Percentiles rank a stretch among this genome's conserved stretches.
Evolutionary conservation across 306 rosid genomes (phyloP).

Genomic region (Corylus heterophylla): DNA sequence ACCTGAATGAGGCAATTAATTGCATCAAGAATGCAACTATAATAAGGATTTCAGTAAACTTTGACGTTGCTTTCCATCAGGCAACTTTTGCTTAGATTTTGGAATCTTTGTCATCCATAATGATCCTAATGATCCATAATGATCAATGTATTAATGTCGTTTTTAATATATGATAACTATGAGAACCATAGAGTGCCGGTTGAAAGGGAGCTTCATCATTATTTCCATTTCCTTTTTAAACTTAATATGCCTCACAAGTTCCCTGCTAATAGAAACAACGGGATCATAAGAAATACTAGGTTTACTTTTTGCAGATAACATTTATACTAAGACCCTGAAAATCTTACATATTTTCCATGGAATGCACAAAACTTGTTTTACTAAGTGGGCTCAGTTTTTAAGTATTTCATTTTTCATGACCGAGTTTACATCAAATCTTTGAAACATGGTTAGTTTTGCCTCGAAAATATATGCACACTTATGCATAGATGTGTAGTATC

Average conservation of each 20-base stretch:
- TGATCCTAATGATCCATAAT: not conserved
- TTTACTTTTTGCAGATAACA: not conserved
- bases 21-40: conserved; percentile 13
- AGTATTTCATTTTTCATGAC: not conserved
- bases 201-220: not conserved
- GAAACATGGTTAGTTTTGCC: not conserved
- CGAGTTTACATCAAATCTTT: not conserved
- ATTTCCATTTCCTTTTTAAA: not conserved
- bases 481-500: not conserved
- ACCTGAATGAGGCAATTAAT: conserved; percentile 18
- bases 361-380: not conserved
- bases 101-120: not conserved
- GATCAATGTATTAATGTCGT: not conserved
- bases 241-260: no score
- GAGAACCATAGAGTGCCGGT: not conserved
- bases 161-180: not conserved
- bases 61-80: not conserved
- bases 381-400: not conserved
- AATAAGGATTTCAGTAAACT: conserved; percentile 4
- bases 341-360: not conserved
- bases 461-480: not conserved
- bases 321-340: no score
- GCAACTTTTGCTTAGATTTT: not conserved
- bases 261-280: not conserved
- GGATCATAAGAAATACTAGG: not conserved